Evolutionary conservation across 495 filamentous ascomycete species (phyloP).

Genomic region (Corynascus novoguineensis): DNA sequence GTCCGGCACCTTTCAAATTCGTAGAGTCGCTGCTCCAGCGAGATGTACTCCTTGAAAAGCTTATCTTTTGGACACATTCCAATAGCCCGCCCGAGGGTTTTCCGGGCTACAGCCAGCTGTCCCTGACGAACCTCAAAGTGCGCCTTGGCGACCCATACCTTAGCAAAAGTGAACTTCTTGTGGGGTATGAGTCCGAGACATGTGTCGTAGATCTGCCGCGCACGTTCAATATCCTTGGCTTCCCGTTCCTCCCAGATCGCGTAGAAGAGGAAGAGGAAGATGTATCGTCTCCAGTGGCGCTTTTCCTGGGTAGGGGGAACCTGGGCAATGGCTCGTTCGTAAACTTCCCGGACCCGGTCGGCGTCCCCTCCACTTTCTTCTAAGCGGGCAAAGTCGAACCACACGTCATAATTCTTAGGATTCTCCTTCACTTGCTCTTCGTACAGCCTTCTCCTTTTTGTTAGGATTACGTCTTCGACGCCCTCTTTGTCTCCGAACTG

Average conservation of each 20-base stretch:
- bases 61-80: conserved; percentile 95
- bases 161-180: conserved; percentile 96
- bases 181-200: conserved; percentile 86
- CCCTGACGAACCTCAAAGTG: conserved; percentile 90
- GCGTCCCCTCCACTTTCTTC: conserved; percentile 78
- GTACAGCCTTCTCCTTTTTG: conserved; percentile 91
- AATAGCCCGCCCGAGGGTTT: conserved; percentile 81
- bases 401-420: conserved; percentile 88
- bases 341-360: conserved; percentile 81
- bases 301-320: conserved; percentile 95
- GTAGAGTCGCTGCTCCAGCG: conserved; percentile 83
- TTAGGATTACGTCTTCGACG: conserved; percentile 89
- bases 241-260: conserved; percentile 91
- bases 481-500: conserved; percentile 93
- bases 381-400: conserved; percentile 91
- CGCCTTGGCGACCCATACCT: conserved; percentile 89
- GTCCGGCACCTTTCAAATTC: conserved; percentile 88
- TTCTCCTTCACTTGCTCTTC: conserved; percentile 91
- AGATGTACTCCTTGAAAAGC: conserved; percentile 88
- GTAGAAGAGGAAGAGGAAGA: conserved; percentile 98
- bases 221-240: conserved; percentile 69
- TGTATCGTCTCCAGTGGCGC: conserved; percentile 93
- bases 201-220: conserved; percentile 84
- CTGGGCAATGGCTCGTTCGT: conserved; percentile 94
- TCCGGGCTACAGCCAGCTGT: conserved; percentile 71